These are phyloP conservation scores for Heliamphora exappendiculata DNA, from an alignment of 148 eudicot species.

Conservation along the genomic window DNA sequence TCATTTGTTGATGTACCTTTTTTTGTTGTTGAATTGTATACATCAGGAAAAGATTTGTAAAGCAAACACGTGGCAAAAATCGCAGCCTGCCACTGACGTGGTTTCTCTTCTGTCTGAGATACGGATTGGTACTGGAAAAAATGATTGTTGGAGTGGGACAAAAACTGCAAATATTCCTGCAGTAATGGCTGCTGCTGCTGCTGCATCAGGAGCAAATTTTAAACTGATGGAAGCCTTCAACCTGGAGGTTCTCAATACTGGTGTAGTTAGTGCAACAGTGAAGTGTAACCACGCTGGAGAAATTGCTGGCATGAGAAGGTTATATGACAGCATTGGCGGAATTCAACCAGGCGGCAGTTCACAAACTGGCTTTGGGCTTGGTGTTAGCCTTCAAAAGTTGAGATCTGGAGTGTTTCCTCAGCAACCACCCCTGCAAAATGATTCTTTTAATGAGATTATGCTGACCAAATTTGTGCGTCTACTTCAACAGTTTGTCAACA, in stretches of 20 bases:
- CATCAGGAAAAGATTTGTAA: slow-evolving; percentile 92
- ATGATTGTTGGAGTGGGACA: slow-evolving; percentile 83
- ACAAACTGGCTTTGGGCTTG: slow-evolving; percentile 43
- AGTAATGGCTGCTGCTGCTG: slow-evolving; percentile 97
- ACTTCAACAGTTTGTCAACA: slow-evolving; percentile 79
- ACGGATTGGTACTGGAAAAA: slow-evolving; percentile 90
- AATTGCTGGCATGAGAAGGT: slow-evolving; percentile 97
- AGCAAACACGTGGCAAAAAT: slow-evolving; percentile 71
- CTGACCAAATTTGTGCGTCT: slow-evolving; percentile 78
- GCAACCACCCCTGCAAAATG: slow-evolving; percentile 41
- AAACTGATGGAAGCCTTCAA: slow-evolving; percentile 77
- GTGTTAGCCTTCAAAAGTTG: slow-evolving; percentile 51
- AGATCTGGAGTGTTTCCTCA: slow-evolving; percentile 49
- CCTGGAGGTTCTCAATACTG: slow-evolving; percentile 94
- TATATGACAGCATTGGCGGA: slow-evolving; percentile 84
- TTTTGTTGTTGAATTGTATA: neutral
- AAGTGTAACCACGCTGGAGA: slow-evolving; percentile 96
- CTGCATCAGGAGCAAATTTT: slow-evolving; percentile 91
- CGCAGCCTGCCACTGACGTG: slow-evolving; percentile 88
- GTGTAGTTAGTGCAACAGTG: slow-evolving; percentile 87
- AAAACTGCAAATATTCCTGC: slow-evolving; percentile 97
- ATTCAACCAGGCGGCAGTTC: slow-evolving; percentile 51
- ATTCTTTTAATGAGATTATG: slow-evolving; percentile 77
- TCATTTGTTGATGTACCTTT: neutral
- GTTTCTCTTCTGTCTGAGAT: slow-evolving; percentile 92